Evolutionary conservation across 2,329 filamentous ascomycete species (phyloP).

Genomic region (Falciphora oryzae): DNA sequence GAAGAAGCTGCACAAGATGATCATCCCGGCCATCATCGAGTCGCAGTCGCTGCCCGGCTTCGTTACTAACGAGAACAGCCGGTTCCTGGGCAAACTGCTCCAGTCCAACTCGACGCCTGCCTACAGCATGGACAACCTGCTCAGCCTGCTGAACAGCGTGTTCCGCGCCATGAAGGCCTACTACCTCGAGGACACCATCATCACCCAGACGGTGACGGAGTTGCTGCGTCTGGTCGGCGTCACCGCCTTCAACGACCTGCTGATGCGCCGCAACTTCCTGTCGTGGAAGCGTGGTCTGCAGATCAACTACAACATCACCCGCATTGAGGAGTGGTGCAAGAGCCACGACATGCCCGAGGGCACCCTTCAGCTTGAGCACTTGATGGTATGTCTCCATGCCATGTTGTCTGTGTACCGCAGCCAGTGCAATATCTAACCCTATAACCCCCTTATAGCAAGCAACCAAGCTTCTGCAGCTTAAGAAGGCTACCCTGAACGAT

Average conservation of each 20-base stretch:
- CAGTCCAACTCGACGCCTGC: slow-evolving; percentile 85
- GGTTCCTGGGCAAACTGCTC: slow-evolving; percentile 94
- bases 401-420: slow-evolving; percentile 21
- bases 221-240: slow-evolving; percentile 89
- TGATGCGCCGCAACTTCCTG: slow-evolving; percentile 97
- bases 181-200: slow-evolving; percentile 93
- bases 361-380: slow-evolving; percentile 91
- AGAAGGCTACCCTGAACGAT: slow-evolving; percentile 98
- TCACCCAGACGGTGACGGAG: slow-evolving; percentile 92
- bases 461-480: slow-evolving; percentile 94
- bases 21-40: slow-evolving; percentile 98
- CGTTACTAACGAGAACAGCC: slow-evolving; percentile 96
- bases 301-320: slow-evolving; percentile 99
- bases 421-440: neutral
- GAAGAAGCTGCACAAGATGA: slow-evolving; percentile 99
- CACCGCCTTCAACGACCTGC: slow-evolving; percentile 94
- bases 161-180: slow-evolving; percentile 99
- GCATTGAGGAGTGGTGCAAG: slow-evolving; percentile 99
- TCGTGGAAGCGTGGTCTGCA: slow-evolving; percentile 99
- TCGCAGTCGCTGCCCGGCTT: slow-evolving; percentile 97
- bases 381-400: slow-evolving; percentile 63
- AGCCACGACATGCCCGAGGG: slow-evolving; percentile 99
- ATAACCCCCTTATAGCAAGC: slow-evolving; percentile 60
- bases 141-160: slow-evolving; percentile 92
- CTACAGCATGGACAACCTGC: slow-evolving; percentile 99